Conservation (phyloP, 768 basidiomycete genomes). For the Lepiota venenata region DNA sequence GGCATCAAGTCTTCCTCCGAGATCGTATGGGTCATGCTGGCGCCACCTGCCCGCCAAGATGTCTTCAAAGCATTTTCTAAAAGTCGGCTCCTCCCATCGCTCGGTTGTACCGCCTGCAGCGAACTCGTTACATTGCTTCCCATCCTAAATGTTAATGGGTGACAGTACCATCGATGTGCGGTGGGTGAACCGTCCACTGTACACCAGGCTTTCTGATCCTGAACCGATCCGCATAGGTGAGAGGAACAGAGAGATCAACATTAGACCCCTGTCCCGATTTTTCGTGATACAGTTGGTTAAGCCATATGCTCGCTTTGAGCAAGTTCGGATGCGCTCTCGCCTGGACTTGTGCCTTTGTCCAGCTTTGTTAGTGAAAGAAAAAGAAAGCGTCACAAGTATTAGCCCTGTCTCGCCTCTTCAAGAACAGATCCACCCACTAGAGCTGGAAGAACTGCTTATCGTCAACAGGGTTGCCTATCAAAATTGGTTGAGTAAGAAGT, state of each 20-base stretch:
- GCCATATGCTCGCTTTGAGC: slow-evolving; percentile 51
- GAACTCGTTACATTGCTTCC: slow-evolving; percentile 9
- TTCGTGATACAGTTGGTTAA: slow-evolving; percentile 61
- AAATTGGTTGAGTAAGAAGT: background rate
- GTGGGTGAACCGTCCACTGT: slow-evolving; percentile 47
- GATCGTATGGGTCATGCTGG: slow-evolving; percentile 63
- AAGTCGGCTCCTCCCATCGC: slow-evolving; percentile 64
- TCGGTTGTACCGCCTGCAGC: slow-evolving; percentile 43
- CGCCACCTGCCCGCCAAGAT: slow-evolving; percentile 64
- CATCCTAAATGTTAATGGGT: background rate
- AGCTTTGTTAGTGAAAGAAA: background rate
- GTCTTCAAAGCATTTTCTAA: slow-evolving; percentile 56
- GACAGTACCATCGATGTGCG: slow-evolving; percentile 37
- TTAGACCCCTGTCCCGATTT: slow-evolving; percentile 31
- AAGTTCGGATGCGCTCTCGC: slow-evolving; percentile 69
- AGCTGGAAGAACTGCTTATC: slow-evolving; percentile 74
- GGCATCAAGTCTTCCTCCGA: slow-evolving; percentile 57
- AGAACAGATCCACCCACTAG: slow-evolving; percentile 42
- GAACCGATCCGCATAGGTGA: slow-evolving; percentile 73
- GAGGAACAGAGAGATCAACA: slow-evolving; percentile 33
- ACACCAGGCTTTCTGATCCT: slow-evolving; percentile 68
- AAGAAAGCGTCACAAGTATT: background rate
- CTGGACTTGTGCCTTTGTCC: slow-evolving; percentile 45
- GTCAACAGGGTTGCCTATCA: slow-evolving; percentile 47
- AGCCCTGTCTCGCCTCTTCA: background rate